Evolutionary conservation across 768 basidiomycete species (phyloP).

Genomic region (Mycena haematopus): DNA sequence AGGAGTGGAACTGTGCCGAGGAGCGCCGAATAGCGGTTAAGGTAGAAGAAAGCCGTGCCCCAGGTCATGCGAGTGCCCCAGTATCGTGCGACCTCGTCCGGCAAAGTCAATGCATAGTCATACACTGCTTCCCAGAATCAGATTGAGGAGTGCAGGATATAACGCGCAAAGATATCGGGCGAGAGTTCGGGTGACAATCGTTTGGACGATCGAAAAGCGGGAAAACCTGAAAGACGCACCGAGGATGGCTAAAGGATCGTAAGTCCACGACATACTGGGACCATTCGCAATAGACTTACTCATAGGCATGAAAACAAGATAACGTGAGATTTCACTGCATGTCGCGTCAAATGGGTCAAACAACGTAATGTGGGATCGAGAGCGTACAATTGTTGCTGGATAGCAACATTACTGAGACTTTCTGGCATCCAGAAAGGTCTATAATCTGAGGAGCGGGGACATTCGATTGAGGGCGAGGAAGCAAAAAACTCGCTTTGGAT

Average conservation of each 20-base stretch:
- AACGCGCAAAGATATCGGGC: not conserved
- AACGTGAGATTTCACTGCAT: slow-evolving; percentile 1
- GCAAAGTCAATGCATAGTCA: slow-evolving; percentile 42
- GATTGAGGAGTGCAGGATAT: slow-evolving; percentile 6
- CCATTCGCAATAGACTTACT: no score
- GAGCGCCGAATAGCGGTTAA: slow-evolving; percentile 34
- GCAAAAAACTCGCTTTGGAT: no score
- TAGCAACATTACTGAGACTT: slow-evolving; percentile 19
- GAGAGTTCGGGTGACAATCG: no score
- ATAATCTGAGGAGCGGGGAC: not conserved
- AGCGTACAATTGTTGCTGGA: slow-evolving; percentile 19
- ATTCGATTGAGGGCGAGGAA: slow-evolving; percentile 10
- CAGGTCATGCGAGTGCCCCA: slow-evolving; percentile 36
- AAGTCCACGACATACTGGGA: no score
- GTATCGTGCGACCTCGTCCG: slow-evolving; percentile 38
- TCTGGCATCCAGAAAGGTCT: slow-evolving; percentile 20
- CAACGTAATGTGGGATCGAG: not conserved
- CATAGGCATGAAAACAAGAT: slow-evolving; percentile 11
- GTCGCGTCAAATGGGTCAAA: not conserved
- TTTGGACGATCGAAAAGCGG: no score
- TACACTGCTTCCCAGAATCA: slow-evolving; percentile 33
- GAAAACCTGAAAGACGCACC: no score
- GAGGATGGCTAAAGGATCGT: no score
- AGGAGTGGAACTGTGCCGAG: slow-evolving; percentile 30
- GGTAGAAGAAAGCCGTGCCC: slow-evolving; percentile 29